Evolutionary conservation across 2,329 filamentous ascomycete genomes (phyloP), one percentile per base, ranked within the genome.

Genomic region (Aspergillus nomiae): DNA sequence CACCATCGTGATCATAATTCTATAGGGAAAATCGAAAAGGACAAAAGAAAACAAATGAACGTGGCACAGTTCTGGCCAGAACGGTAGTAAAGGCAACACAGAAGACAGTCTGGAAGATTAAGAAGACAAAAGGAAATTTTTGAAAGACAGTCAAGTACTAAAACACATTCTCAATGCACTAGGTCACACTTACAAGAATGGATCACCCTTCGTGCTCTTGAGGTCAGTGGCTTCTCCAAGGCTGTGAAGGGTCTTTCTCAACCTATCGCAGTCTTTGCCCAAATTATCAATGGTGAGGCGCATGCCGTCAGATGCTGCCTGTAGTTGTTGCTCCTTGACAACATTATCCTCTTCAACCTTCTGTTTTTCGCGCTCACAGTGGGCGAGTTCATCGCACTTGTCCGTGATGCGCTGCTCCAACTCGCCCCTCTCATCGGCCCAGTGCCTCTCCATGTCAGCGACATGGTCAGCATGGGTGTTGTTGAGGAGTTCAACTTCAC

Each of bases 201-300:
- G 72, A 72, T 83, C 81, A 63, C 80, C 79, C 65, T 82, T 81
- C 70, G 72, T 82, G 71, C 71, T 82, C 76, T 75, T 85, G 64
- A 84, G 76, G 65, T 83, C 79, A 61, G 82, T 84, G 65, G 83
- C 83, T 72, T 85, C 84, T 56, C 80, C 80, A 32, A 82, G 76
- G 64, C 77, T 82, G 65, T 84, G 81, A 65, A 83, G 78, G 56
- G 82, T 82, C 71, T 82, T 83, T 57, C 80, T 80, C 63, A 86
- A 73, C 50, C 79, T 80, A 56, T 83, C 81, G 57, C 82, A 81
- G 66, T 86, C 84, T 65, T 81, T 79, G 58, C 81, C 80, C 74
- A 84, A 78, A 61, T 80, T 78, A 51, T 81, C 77, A 77, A 85
- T 85, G 14, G 80, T 79, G 58, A 81, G 76, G 58, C 80, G 79